A percentile compares a stretch with the other conserved stretches of the same genome.
Evolutionary conservation across 2,329 filamentous ascomycete species (phyloP).

Genomic region (Emericellopsis cladophorae): DNA sequence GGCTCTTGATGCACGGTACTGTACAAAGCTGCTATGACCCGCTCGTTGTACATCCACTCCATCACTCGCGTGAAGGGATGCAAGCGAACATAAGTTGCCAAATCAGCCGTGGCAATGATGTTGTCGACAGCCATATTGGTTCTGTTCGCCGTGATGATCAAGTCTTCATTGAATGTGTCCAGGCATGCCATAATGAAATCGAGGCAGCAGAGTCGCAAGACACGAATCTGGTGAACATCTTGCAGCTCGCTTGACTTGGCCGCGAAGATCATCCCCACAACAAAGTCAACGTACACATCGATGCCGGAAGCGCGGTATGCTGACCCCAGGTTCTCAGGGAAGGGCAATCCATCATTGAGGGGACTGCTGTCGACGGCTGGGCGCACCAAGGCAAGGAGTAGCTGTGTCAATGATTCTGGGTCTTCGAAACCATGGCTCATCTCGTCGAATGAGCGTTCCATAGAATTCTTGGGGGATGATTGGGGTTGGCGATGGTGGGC

Average conservation of each 20-base stretch:
- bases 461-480: slow-evolving; percentile 24
- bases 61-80: slow-evolving; percentile 92
- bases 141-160: slow-evolving; percentile 74
- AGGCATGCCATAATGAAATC: slow-evolving; percentile 73
- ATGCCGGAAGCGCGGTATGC: slow-evolving; percentile 69
- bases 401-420: slow-evolving; percentile 67
- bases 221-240: slow-evolving; percentile 55
- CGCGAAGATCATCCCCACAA: slow-evolving; percentile 66
- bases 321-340: slow-evolving; percentile 73
- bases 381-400: slow-evolving; percentile 59
- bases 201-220: slow-evolving; percentile 69
- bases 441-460: slow-evolving; percentile 58
- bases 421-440: slow-evolving; percentile 75
- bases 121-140: slow-evolving; percentile 64
- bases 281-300: slow-evolving; percentile 86
- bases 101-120: slow-evolving; percentile 59
- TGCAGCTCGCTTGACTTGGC: slow-evolving; percentile 51
- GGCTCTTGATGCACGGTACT: slow-evolving; percentile 66
- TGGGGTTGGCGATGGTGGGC: slow-evolving; percentile 18
- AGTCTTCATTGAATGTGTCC: slow-evolving; percentile 82
- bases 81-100: slow-evolving; percentile 69
- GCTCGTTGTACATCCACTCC: slow-evolving; percentile 97
- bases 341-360: slow-evolving; percentile 66
- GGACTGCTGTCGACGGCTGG: slow-evolving; percentile 49
- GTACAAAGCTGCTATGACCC: slow-evolving; percentile 70